These are phyloP conservation scores for Apiotrichum siamense DNA, from an alignment of 1,284 basidiomycete genomes.

Conservation along the genomic window DNA sequence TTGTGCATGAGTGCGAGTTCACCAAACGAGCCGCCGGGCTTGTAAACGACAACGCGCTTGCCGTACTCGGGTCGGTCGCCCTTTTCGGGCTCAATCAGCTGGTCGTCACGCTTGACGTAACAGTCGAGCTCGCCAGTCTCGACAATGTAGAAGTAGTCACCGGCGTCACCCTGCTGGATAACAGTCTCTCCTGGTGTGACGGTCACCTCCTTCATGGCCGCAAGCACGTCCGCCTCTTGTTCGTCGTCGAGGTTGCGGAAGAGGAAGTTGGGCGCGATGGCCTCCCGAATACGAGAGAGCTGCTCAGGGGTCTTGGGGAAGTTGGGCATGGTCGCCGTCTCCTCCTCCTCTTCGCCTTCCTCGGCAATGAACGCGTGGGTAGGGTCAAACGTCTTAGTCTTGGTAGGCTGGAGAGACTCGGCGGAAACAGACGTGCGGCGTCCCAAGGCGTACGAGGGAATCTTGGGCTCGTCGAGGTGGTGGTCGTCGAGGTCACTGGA, in stretches of 20 bases:
- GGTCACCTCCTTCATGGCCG: conserved; percentile 88
- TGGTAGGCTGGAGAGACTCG: conserved; percentile 86
- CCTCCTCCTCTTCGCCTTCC: conserved; percentile 43
- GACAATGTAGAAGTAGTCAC: conserved; percentile 97
- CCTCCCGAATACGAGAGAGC: conserved; percentile 74
- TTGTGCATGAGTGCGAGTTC: conserved; percentile 98
- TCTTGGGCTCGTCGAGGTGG: conserved; percentile 25
- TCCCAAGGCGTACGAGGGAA: conserved; percentile 65
- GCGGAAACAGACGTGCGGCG: conserved; percentile 92
- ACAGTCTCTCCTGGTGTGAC: conserved; percentile 72
- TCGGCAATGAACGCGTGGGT: conserved; percentile 30
- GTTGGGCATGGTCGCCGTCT: conserved; percentile 51
- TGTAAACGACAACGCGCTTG: conserved; percentile 77
- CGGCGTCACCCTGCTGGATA: conserved; percentile 93
- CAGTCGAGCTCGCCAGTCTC: conserved; percentile 84
- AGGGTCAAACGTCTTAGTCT: conserved; percentile 40
- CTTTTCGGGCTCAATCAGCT: conserved; percentile 51
- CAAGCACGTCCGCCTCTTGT: conserved; percentile 84
- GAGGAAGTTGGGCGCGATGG: conserved; percentile 84
- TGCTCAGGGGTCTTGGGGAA: conserved; percentile 82
- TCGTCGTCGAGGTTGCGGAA: conserved; percentile 96
- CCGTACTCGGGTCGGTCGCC: conserved; percentile 56
- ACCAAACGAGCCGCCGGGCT: conserved; percentile 82
- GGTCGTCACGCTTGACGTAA: conserved; percentile 60
- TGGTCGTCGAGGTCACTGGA: conserved; percentile 36